Evolutionary conservation across 768 basidiomycete species (phyloP), one percentile per base, ranked within the genome.

Genomic region (Podaxis sp.): DNA sequence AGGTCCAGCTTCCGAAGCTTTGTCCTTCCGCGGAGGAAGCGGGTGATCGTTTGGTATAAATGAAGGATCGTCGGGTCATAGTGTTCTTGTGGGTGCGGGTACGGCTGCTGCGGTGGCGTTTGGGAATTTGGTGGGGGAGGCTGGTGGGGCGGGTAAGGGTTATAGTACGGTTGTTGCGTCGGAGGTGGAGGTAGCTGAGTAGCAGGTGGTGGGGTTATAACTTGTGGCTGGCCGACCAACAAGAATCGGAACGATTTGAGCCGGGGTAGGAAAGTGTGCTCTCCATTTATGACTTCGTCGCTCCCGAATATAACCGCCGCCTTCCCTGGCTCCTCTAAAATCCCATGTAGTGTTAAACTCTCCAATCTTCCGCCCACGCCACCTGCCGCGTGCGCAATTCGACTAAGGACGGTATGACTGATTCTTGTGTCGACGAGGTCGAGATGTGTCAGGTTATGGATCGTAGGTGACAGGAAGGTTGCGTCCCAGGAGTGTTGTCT

Each of bases 381-480:
- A 47, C 81, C 82, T 65, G 85, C 80, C 2, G 86, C 86, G 65
- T 85, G 84, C 0, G 85, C 82, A 51, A 89, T 87, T 11, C 87
- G 81, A 13, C 83, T 79, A 43, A 89, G 78, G 37, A 89, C 87
- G 52, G 82, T 74, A 66, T 85, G 82, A 15, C 84, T 85, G 54
- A 89, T 85, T n/a, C 82, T 78, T 7, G 87, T 89, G 70, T 88
- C 87, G 40, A 89, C 86, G 49, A 89, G 81, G 67, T 90, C 86
- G 62, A 89, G 82, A 64, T 87, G 86, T 3, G 87, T 88, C 61
- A 90, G 80, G 66, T 85, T 84, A 55, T 83, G 80, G 68, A 90
- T 87, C 0, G 86, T 85, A 9, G 79, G 76, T 2, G 82, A 84
- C 69, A 84, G 79, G 76, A 89, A 89, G 1, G 82, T 84, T 46